Conservation (phyloP, 2,329 filamentous ascomycete genomes). For the Emydomyces testavorans region DNA sequence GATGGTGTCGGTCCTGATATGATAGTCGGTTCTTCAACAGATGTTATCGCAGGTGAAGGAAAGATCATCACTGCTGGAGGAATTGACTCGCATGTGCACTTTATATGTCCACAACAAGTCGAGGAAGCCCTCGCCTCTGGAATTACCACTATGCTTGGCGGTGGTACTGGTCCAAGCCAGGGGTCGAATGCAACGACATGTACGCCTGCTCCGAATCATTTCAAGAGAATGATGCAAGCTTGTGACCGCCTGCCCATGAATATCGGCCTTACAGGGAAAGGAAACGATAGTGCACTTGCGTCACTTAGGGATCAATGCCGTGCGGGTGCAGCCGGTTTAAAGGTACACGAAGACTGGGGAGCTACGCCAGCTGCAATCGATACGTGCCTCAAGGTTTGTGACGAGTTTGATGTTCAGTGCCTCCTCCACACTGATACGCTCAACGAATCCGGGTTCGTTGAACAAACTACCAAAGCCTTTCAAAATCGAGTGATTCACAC, state of each 20-base stretch:
- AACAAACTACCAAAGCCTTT: constrained; percentile 77
- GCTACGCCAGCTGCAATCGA: constrained; percentile 85
- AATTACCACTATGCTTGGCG: constrained; percentile 81
- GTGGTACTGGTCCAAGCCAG: constrained; percentile 84
- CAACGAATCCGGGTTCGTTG: constrained; percentile 95
- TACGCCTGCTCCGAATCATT: constrained; percentile 72
- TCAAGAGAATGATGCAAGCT: constrained; percentile 81
- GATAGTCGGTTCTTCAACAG: constrained; percentile 77
- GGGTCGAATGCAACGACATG: constrained; percentile 88
- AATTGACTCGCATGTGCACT: constrained; percentile 83
- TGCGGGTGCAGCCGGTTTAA: constrained; percentile 80
- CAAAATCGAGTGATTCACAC: constrained; percentile 83
- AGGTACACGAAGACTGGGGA: constrained; percentile 95
- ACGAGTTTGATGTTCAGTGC: constrained; percentile 83
- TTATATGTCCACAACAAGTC: constrained; percentile 88
- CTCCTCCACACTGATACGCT: constrained; percentile 93
- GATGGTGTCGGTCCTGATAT: constrained; percentile 67
- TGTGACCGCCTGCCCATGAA: constrained; percentile 74
- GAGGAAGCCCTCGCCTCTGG: constrained; percentile 73
- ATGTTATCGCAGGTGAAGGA: constrained; percentile 81
- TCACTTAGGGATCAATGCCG: constrained; percentile 68
- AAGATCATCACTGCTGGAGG: constrained; percentile 86
- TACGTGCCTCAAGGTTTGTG: constrained; percentile 70
- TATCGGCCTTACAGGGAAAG: constrained; percentile 83
- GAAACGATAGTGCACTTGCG: constrained; percentile 63